These are phyloP conservation scores for Elsinoe fawcettii DNA, from an alignment of 2,329 filamentous ascomycete species.

Conservation along the genomic window DNA sequence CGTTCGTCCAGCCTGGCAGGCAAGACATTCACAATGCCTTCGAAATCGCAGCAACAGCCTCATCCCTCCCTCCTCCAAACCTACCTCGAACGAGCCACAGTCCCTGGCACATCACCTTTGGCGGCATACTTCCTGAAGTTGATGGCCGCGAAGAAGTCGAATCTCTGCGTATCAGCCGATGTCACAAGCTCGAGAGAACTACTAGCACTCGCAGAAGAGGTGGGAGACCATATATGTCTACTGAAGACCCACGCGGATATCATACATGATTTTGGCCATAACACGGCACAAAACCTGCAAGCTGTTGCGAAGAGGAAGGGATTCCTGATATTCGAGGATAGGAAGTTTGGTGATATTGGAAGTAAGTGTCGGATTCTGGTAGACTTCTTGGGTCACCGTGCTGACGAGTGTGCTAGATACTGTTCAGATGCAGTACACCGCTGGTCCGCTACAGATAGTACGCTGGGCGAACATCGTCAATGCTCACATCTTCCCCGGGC, in stretches of 20 bases:
- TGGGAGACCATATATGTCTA: constrained; percentile 54
- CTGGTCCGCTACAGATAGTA: constrained; percentile 44
- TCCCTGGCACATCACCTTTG: constrained; percentile 37
- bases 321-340: constrained; percentile 48
- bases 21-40: constrained; percentile 8
- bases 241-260: constrained; percentile 57
- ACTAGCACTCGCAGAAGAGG: constrained; percentile 48
- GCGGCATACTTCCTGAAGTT: constrained; percentile 43
- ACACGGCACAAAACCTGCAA: constrained; percentile 43
- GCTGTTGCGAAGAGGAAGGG: constrained; percentile 43
- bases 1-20: background rate
- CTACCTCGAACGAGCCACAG: constrained; percentile 40
- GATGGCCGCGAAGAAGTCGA: constrained; percentile 44
- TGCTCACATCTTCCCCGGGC: constrained; percentile 46
- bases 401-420: constrained; percentile 33
- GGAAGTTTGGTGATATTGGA: constrained; percentile 50
- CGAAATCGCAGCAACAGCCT: constrained; percentile 22
- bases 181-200: constrained; percentile 50
- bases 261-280: constrained; percentile 52
- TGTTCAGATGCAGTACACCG: constrained; percentile 48
- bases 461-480: constrained; percentile 48
- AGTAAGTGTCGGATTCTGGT: constrained; percentile 32
- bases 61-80: constrained; percentile 37
- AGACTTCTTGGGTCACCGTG: background rate
- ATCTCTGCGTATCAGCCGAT: constrained; percentile 50